Percentiles rank a stretch among this genome's conserved stretches.
These are phyloP conservation scores for Barnettozyma vustinii DNA, from an alignment of 805 yeast species.

Conservation along the genomic window DNA sequence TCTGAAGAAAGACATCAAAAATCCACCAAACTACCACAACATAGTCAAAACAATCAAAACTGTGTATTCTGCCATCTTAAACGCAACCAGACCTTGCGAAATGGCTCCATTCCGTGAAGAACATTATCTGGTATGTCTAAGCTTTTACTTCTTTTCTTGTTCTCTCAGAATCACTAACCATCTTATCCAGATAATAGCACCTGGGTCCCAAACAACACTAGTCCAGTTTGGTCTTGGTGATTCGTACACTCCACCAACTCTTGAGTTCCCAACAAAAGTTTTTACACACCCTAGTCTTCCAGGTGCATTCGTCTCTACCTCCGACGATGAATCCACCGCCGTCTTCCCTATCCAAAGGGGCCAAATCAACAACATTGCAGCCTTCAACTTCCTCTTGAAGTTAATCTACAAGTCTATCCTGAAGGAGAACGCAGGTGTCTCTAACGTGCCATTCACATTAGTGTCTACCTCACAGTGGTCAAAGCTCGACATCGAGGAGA, in stretches of 20 bases:
- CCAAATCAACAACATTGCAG: slow-evolving; percentile 59
- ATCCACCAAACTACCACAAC: not conserved
- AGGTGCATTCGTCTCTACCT: slow-evolving; percentile 28
- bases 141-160: not conserved
- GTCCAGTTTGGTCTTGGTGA: slow-evolving; percentile 77
- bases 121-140: slow-evolving; percentile 20
- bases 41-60: not conserved
- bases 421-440: slow-evolving; percentile 24
- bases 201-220: slow-evolving; percentile 71
- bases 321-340: slow-evolving; percentile 33
- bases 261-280: slow-evolving; percentile 73
- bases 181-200: slow-evolving; percentile 49
- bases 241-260: slow-evolving; percentile 68
- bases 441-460: slow-evolving; percentile 64
- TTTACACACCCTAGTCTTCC: slow-evolving; percentile 38
- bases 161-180: not conserved
- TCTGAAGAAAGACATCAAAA: not conserved
- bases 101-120: slow-evolving; percentile 29
- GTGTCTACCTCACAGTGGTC: slow-evolving; percentile 69
- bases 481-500: slow-evolving; percentile 55
- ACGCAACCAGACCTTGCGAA: not conserved
- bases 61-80: not conserved
- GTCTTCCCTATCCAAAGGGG: slow-evolving; percentile 65
- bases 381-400: slow-evolving; percentile 57
- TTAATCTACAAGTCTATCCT: slow-evolving; percentile 43